phyloP scores from a whole-genome alignment of 495 filamentous ascomycete species.

The Talaromyces thailandensis region DNA sequence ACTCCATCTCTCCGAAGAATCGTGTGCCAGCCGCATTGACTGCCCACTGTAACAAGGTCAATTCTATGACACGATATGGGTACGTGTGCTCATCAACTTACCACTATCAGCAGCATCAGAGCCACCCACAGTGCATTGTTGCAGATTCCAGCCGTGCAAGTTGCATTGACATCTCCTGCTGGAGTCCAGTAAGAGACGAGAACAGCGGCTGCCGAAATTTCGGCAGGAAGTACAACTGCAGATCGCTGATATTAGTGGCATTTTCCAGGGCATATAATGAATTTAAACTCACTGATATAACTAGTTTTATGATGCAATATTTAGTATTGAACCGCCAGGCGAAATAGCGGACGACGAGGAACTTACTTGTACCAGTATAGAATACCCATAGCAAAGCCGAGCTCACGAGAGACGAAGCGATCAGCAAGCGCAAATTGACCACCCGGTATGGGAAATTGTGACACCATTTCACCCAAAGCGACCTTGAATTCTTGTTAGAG shows the following conservation, averaged over 20 bases:
- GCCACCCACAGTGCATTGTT: constrained; percentile 20
- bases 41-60: constrained; percentile 7
- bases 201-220: constrained; percentile 58
- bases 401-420: constrained; percentile 57
- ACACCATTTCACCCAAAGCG: constrained; percentile 56
- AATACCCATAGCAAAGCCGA: constrained; percentile 53
- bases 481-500: constrained; percentile 11
- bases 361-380: constrained; percentile 17
- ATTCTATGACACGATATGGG: not conserved
- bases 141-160: constrained; percentile 17
- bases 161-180: constrained; percentile 12
- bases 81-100: not conserved
- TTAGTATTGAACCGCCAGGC: too few relatives aligned
- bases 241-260: constrained; percentile 32
- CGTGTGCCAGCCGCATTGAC: constrained; percentile 15
- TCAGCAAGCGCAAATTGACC: constrained; percentile 62
- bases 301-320: too few relatives aligned
- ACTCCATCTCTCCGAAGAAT: constrained; percentile 19
- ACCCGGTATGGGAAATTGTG: constrained; percentile 63
- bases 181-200: constrained; percentile 62
- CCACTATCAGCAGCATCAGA: constrained; percentile 12
- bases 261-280: not conserved
- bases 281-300: constrained; percentile 1
- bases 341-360: too few relatives aligned
- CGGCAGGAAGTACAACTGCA: constrained; percentile 54